These are phyloP conservation scores for Arachnomyces sp. DNA, from an alignment of 2,329 filamentous ascomycete genomes.

Conservation along the genomic window DNA sequence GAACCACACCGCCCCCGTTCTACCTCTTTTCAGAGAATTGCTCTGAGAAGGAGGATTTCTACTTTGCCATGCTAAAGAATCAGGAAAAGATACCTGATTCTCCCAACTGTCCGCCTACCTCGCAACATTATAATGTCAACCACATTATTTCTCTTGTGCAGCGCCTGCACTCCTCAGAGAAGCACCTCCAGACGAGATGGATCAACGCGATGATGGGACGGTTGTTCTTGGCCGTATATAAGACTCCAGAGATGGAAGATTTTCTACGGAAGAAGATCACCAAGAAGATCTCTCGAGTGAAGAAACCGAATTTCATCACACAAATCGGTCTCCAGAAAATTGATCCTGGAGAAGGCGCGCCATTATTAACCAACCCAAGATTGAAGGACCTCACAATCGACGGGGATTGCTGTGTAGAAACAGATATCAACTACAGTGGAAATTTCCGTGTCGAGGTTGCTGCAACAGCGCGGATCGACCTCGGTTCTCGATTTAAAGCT, in stretches of 20 bases:
- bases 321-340: slow-evolving; percentile 75
- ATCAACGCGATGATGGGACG: slow-evolving; percentile 85
- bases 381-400: slow-evolving; percentile 84
- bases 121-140: slow-evolving; percentile 70
- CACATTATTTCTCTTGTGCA: slow-evolving; percentile 87
- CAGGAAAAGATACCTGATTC: slow-evolving; percentile 60
- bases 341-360: slow-evolving; percentile 76
- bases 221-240: slow-evolving; percentile 79
- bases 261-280: slow-evolving; percentile 78
- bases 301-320: slow-evolving; percentile 82
- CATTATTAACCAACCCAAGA: slow-evolving; percentile 79
- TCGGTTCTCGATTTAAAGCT: slow-evolving; percentile 80
- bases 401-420: slow-evolving; percentile 78
- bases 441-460: slow-evolving; percentile 85
- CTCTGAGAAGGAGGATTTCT: slow-evolving; percentile 97
- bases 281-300: slow-evolving; percentile 91
- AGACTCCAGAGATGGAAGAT: slow-evolving; percentile 70
- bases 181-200: slow-evolving; percentile 85
- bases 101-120: slow-evolving; percentile 53
- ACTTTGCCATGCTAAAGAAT: slow-evolving; percentile 80
- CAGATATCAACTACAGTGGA: slow-evolving; percentile 80
- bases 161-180: slow-evolving; percentile 80
- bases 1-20: slow-evolving; percentile 63
- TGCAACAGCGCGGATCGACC: slow-evolving; percentile 84
- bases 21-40: slow-evolving; percentile 92